Conservation (phyloP, 257 asterid species). For the Gentiana straminea region DNA sequence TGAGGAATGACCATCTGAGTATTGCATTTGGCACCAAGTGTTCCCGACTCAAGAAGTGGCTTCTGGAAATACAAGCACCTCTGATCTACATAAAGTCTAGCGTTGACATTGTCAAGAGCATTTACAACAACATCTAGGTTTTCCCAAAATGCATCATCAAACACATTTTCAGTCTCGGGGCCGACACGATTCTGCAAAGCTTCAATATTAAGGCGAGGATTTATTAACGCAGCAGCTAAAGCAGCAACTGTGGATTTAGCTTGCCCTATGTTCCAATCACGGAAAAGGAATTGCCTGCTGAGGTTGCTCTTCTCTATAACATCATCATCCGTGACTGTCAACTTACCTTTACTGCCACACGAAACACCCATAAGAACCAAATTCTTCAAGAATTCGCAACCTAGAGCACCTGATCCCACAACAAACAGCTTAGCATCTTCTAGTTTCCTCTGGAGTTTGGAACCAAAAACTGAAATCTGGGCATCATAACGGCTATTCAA, state of each 20-base stretch:
- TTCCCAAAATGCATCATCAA: constrained; percentile 84
- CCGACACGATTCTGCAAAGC: constrained; percentile 94
- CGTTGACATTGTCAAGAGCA: constrained; percentile 92
- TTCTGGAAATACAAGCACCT: constrained; percentile 91
- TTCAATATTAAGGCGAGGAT: constrained; percentile 50
- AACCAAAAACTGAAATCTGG: constrained; percentile 85
- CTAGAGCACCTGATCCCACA: constrained; percentile 95
- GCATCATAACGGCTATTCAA: constrained; percentile 89
- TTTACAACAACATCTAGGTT: constrained; percentile 62
- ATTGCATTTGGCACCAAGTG: constrained; percentile 92
- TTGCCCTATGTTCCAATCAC: constrained; percentile 94
- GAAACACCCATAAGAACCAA: constrained; percentile 91
- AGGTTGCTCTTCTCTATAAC: constrained; percentile 95
- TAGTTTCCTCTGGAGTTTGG: constrained; percentile 70
- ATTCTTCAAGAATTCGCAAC: constrained; percentile 89
- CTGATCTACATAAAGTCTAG: constrained; percentile 91
- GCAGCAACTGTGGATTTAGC: constrained; percentile 95
- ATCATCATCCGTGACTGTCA: constrained; percentile 85
- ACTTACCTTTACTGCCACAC: constrained; percentile 58
- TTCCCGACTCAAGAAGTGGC: constrained; percentile 95
- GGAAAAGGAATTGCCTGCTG: constrained; percentile 87
- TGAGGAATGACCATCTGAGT: constrained; percentile 96
- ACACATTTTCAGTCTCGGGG: constrained; percentile 77
- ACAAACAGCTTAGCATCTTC: constrained; percentile 73
- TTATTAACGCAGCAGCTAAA: constrained; percentile 63